These are phyloP conservation scores for Apostasia shenzhenica DNA, from an alignment of 106 monocot genomes.

Conservation along the genomic window DNA sequence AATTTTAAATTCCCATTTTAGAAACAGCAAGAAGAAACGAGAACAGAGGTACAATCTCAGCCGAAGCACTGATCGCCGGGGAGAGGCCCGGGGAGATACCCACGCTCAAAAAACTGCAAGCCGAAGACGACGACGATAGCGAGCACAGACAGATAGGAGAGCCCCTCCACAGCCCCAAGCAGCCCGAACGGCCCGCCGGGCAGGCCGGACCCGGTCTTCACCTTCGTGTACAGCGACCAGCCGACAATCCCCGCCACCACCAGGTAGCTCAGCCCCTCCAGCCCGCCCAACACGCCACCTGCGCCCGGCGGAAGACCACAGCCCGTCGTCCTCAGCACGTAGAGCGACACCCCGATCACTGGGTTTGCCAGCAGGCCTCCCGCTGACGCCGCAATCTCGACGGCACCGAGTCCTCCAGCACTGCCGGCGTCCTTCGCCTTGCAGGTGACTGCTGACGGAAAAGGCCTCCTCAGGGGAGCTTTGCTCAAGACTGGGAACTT, in stretches of 20 bases:
- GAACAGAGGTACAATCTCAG: constrained; percentile 7
- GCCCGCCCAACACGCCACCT: constrained; percentile 44
- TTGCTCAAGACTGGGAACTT: background rate
- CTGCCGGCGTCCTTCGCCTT: constrained; percentile 6
- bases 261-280: constrained; percentile 87
- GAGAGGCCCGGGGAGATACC: constrained; percentile 69
- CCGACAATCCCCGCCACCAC: constrained; percentile 58
- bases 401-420: background rate
- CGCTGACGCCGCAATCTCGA: constrained; percentile 24
- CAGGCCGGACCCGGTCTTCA: constrained; percentile 59
- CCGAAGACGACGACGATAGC: constrained; percentile 70
- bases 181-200: constrained; percentile 74
- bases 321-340: constrained; percentile 83
- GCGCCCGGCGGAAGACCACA: constrained; percentile 90
- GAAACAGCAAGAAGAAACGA: too few relatives aligned
- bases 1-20: too few relatives aligned
- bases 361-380: constrained; percentile 50
- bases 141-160: constrained; percentile 53
- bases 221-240: constrained; percentile 79
- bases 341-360: constrained; percentile 62
- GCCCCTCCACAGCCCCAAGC: constrained; percentile 78
- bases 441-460: constrained; percentile 3
- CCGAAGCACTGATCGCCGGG: constrained; percentile 91
- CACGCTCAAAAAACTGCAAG: constrained; percentile 57
- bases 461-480: background rate